A percentile compares a stretch with the other conserved stretches of the same genome.
phyloP scores from a whole-genome alignment of 768 basidiomycete species.

The Gyrodon lividus region DNA sequence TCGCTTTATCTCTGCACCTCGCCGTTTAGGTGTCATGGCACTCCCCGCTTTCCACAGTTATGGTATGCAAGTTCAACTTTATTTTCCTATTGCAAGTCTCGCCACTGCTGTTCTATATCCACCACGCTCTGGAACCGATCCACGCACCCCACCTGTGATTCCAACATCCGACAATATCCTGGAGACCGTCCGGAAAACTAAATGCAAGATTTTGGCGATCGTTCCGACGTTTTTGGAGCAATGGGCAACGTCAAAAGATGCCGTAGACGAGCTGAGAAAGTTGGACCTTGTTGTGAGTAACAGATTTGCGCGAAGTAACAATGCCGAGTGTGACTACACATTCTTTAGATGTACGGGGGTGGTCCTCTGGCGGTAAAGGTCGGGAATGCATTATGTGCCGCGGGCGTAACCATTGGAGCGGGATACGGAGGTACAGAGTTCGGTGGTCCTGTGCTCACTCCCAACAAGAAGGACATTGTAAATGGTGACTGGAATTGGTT shows the following conservation, averaged over 20 bases:
- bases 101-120: slow-evolving; percentile 33
- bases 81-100: slow-evolving; percentile 28
- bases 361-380: slow-evolving; percentile 14
- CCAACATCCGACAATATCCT: slow-evolving; percentile 23
- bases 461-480: slow-evolving; percentile 1
- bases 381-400: slow-evolving; percentile 15
- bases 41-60: slow-evolving; percentile 42
- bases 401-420: slow-evolving; percentile 12
- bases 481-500: slow-evolving; percentile 21
- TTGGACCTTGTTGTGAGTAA: slow-evolving; percentile 17
- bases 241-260: slow-evolving; percentile 10
- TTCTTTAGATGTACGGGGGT: slow-evolving; percentile 10
- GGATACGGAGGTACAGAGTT: slow-evolving; percentile 27
- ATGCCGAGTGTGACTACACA: background rate
- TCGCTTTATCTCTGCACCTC: background rate
- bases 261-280: slow-evolving; percentile 17
- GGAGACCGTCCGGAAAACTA: slow-evolving; percentile 8
- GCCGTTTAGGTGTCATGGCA: slow-evolving; percentile 29
- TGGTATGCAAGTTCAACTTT: slow-evolving; percentile 32
- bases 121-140: slow-evolving; percentile 18
- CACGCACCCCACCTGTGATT: slow-evolving; percentile 12
- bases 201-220: slow-evolving; percentile 8
- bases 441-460: slow-evolving; percentile 2
- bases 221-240: slow-evolving; percentile 23
- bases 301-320: background rate